These are phyloP conservation scores for Delonix regia DNA, from an alignment of 306 rosid genomes.

Conservation along the genomic window DNA sequence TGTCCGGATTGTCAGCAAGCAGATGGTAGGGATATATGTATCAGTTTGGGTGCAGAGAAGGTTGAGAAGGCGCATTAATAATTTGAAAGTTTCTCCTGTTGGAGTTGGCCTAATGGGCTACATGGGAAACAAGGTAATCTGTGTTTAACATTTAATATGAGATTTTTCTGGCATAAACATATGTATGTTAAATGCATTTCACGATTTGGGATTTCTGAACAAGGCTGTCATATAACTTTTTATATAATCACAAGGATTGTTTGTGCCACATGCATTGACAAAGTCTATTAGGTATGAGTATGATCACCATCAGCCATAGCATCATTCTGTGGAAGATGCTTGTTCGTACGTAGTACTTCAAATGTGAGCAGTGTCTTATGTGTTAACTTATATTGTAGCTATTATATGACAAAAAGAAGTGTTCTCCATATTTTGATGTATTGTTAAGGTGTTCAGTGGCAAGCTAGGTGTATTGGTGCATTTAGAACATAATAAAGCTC, in stretches of 20 bases:
- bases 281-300: not conserved
- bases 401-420: no score
- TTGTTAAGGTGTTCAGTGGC: slow-evolving; percentile 10
- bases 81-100: slow-evolving; percentile 86
- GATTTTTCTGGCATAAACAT: slow-evolving; percentile 22
- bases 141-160: slow-evolving; percentile 26
- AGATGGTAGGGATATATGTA: slow-evolving; percentile 95
- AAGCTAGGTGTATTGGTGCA: slow-evolving; percentile 15
- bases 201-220: not conserved
- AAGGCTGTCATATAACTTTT: not conserved
- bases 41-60: slow-evolving; percentile 93
- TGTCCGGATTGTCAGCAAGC: slow-evolving; percentile 92
- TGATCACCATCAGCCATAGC: not conserved
- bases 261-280: not conserved
- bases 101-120: slow-evolving; percentile 98
- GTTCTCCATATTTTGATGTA: not conserved
- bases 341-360: no score
- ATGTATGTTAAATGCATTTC: not conserved
- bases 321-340: no score
- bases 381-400: no score
- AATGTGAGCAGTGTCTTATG: no score
- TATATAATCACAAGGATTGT: not conserved
- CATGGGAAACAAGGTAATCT: slow-evolving; percentile 96
- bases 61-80: slow-evolving; percentile 85
- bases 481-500: slow-evolving; percentile 10